These are phyloP conservation scores for Colletotrichum endophyticum DNA, from an alignment of 2,329 filamentous ascomycete genomes.

Conservation along the genomic window DNA sequence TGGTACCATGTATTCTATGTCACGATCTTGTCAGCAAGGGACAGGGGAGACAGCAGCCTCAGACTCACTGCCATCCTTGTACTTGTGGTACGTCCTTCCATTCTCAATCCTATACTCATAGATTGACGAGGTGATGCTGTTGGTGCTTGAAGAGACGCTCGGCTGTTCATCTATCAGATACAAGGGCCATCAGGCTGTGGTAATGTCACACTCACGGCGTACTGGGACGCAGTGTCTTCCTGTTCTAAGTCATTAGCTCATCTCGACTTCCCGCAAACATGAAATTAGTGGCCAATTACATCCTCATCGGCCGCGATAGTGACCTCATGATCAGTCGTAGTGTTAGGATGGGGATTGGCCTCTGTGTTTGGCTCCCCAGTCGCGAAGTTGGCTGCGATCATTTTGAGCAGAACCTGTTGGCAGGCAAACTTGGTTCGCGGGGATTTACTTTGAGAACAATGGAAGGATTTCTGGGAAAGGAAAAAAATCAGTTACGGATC, in stretches of 20 bases:
- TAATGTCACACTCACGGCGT: too few species aligned
- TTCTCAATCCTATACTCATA: conserved; percentile 10
- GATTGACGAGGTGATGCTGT: conserved; percentile 36
- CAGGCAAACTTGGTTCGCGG: neutral
- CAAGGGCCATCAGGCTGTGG: too few species aligned
- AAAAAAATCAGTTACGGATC: too few species aligned
- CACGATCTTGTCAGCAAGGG: neutral
- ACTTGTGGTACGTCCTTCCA: conserved; percentile 23
- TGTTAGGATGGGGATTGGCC: neutral
- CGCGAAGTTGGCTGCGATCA: neutral
- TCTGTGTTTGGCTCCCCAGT: neutral
- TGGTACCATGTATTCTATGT: neutral
- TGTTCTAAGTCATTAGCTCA: too few species aligned
- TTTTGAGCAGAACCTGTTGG: neutral
- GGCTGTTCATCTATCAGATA: too few species aligned
- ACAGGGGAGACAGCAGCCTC: neutral
- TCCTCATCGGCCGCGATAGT: neutral
- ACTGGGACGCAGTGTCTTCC: too few species aligned
- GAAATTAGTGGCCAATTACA: neutral
- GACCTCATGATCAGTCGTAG: neutral
- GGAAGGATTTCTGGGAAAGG: neutral
- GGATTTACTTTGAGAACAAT: neutral
- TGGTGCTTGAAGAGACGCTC: too few species aligned
- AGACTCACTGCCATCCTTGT: conserved; percentile 9
- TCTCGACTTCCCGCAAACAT: too few species aligned